phyloP scores from a whole-genome alignment of 2,329 filamentous ascomycete genomes.

The Proliferodiscus dingleyae region DNA sequence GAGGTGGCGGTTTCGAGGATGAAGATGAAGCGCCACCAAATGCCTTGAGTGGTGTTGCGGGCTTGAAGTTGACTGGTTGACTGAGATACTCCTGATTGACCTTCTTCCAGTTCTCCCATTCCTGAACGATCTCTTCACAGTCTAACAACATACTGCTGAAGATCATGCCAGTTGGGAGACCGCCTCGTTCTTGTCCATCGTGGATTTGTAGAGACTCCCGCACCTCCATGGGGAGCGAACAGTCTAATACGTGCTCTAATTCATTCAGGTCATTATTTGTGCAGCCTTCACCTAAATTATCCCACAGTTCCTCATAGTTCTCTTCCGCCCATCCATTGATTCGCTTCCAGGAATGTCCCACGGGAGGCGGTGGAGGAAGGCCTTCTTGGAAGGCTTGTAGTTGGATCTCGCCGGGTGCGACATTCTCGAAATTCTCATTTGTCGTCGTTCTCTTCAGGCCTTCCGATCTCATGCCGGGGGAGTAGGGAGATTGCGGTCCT shows the following conservation, averaged over 20 bases:
- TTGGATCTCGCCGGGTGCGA: slow-evolving; percentile 76
- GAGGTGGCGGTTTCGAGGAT: slow-evolving; percentile 55
- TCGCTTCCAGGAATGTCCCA: slow-evolving; percentile 85
- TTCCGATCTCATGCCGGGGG: slow-evolving; percentile 81
- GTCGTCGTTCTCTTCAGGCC: slow-evolving; percentile 58
- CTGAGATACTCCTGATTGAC: slow-evolving; percentile 84
- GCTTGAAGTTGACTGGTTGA: slow-evolving; percentile 47
- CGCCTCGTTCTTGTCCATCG: slow-evolving; percentile 95
- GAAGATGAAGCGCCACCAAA: slow-evolving; percentile 63
- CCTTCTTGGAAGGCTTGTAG: slow-evolving; percentile 96
- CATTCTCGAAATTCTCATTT: slow-evolving; percentile 63
- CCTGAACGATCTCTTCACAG: slow-evolving; percentile 95
- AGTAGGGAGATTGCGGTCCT: slow-evolving; percentile 70
- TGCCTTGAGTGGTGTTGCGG: slow-evolving; percentile 65
- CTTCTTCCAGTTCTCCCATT: slow-evolving; percentile 93
- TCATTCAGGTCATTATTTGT: slow-evolving; percentile 96
- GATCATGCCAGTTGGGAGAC: slow-evolving; percentile 83
- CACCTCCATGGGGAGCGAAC: slow-evolving; percentile 86
- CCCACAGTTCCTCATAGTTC: slow-evolving; percentile 89
- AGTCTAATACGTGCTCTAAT: slow-evolving; percentile 91
- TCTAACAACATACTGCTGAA: slow-evolving; percentile 95
- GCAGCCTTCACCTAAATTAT: slow-evolving; percentile 88
- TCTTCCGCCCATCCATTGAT: slow-evolving; percentile 94
- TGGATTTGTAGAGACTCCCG: slow-evolving; percentile 87
- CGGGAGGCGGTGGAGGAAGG: slow-evolving; percentile 80